A percentile compares a stretch with the other conserved stretches of the same genome.
phyloP scores from a whole-genome alignment of 345 rosid species.

The Viola odorata region DNA sequence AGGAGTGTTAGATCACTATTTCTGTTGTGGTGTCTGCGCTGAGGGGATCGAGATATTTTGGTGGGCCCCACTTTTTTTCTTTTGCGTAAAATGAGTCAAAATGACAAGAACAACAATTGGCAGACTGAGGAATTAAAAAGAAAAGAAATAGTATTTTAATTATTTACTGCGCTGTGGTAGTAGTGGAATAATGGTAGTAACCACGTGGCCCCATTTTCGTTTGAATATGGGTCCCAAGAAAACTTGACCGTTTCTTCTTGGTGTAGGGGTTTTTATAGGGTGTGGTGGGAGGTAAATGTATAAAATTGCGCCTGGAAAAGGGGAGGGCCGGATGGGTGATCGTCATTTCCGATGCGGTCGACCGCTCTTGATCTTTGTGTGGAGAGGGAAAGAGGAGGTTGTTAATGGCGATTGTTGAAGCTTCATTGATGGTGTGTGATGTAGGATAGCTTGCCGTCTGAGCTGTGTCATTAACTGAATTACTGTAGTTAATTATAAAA shows the following conservation, averaged over 20 bases:
- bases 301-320: too few species aligned
- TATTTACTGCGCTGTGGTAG: background rate
- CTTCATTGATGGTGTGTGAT: too few species aligned
- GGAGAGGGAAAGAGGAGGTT: too few species aligned
- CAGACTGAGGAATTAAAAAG: background rate
- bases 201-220: constrained; percentile 12
- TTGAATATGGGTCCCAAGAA: background rate
- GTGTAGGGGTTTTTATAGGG: too few species aligned
- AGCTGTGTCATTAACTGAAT: too few species aligned
- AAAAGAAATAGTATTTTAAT: background rate
- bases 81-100: background rate
- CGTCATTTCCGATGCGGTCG: too few species aligned
- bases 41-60: constrained; percentile 8
- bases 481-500: too few species aligned
- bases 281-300: too few species aligned
- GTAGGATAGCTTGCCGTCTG: too few species aligned
- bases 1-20: background rate
- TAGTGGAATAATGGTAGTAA: background rate
- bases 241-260: constrained; percentile 14
- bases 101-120: constrained; percentile 8
- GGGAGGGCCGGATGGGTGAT: too few species aligned
- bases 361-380: too few species aligned
- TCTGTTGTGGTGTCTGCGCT: background rate
- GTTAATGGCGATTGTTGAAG: too few species aligned
- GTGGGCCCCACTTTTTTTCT: constrained; percentile 8